Conservation (phyloP, 163 green algal genomes). For the Prototheca cutis region DNA sequence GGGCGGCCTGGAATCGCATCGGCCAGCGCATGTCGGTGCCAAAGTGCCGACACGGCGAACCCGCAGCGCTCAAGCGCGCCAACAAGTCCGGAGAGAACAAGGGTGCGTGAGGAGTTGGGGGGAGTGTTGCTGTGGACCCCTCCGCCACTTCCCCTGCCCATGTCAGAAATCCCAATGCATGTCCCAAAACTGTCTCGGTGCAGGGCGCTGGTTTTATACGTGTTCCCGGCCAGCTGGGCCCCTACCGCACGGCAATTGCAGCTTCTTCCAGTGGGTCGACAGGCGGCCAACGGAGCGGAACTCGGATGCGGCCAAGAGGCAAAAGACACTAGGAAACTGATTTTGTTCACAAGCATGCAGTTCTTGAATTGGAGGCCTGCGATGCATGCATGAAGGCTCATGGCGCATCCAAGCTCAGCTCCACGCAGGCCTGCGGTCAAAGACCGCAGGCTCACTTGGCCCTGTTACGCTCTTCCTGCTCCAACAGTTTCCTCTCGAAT, state of each 20-base stretch:
- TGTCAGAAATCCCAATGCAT: not conserved
- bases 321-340: too few relatives aligned
- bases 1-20: conserved; percentile 39
- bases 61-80: conserved; percentile 15
- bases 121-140: too few relatives aligned
- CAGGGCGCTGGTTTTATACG: conserved; percentile 54
- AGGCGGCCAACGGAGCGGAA: too few relatives aligned
- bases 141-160: too few relatives aligned
- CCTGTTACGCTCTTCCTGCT: too few relatives aligned
- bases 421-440: too few relatives aligned
- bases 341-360: too few relatives aligned
- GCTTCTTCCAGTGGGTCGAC: conserved; percentile 51
- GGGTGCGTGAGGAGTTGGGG: too few relatives aligned
- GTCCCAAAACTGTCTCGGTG: not conserved
- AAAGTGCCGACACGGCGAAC: conserved; percentile 34
- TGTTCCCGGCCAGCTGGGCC: conserved; percentile 46
- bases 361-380: too few relatives aligned
- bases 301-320: too few relatives aligned
- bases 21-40: conserved; percentile 32
- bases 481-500: conserved; percentile 23
- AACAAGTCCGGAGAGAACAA: conserved; percentile 39
- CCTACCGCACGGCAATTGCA: conserved; percentile 47
- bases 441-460: too few relatives aligned
- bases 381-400: not conserved
- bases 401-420: too few relatives aligned